These are phyloP conservation scores for Scutellaria galericulata DNA, from an alignment of 257 asterid genomes.

Conservation along the genomic window DNA sequence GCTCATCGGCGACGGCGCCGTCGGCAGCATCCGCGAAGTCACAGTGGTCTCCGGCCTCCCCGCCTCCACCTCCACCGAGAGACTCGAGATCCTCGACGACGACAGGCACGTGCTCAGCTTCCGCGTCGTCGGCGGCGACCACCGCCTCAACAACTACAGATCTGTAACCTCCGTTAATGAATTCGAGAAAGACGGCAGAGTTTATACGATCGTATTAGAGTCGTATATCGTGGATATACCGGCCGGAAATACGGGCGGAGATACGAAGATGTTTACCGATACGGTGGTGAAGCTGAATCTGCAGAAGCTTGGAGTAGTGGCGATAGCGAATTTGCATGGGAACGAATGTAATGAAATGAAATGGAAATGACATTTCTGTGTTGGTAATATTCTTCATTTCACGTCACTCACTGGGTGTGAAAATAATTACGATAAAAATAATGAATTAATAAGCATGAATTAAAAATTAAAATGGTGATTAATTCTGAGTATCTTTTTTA, in stretches of 20 bases:
- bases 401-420: too few relatives aligned
- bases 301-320: constrained; percentile 77
- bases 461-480: too few relatives aligned
- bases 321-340: constrained; percentile 43
- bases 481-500: too few relatives aligned
- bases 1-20: constrained; percentile 62
- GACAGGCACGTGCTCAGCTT: constrained; percentile 63
- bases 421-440: constrained; percentile 4
- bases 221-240: constrained; percentile 88
- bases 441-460: not conserved
- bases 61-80: constrained; percentile 82
- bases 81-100: constrained; percentile 81
- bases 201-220: constrained; percentile 70
- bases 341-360: constrained; percentile 27
- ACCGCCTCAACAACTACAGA: constrained; percentile 69
- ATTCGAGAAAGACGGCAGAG: constrained; percentile 37
- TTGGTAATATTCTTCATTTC: not conserved
- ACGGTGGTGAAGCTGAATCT: constrained; percentile 81
- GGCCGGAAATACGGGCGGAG: constrained; percentile 81
- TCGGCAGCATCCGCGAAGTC: constrained; percentile 81
- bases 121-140: constrained; percentile 88
- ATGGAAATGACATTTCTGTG: not conserved
- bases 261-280: constrained; percentile 77
- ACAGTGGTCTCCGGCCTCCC: constrained; percentile 84
- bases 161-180: constrained; percentile 79